These are phyloP conservation scores for Candolleomyces aberdarensis DNA, from an alignment of 768 basidiomycete species.

Conservation along the genomic window DNA sequence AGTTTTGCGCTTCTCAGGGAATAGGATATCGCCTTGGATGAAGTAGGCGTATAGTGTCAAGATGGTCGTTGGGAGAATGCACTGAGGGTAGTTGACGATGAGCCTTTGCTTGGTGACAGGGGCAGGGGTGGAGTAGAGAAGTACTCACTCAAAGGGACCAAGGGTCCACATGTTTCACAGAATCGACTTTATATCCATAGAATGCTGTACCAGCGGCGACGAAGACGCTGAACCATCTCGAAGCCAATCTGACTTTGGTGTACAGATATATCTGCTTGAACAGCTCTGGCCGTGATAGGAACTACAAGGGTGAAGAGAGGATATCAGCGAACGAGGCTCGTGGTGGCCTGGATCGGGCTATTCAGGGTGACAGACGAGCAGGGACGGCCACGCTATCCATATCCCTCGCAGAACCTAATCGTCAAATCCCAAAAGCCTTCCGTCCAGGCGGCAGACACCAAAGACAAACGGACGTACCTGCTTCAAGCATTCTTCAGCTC, in stretches of 20 bases:
- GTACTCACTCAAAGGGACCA: constrained; percentile 72
- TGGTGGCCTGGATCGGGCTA: too few relatives aligned
- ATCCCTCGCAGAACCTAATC: too few relatives aligned
- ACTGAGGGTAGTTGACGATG: constrained; percentile 46
- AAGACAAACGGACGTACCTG: constrained; percentile 51
- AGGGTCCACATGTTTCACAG: constrained; percentile 72
- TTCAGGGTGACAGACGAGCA: too few relatives aligned
- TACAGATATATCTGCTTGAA: constrained; percentile 85
- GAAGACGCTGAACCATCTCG: constrained; percentile 86
- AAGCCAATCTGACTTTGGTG: constrained; percentile 80
- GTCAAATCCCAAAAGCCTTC: too few relatives aligned
- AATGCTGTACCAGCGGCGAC: constrained; percentile 78
- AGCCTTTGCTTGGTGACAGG: neutral
- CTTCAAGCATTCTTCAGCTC: constrained; percentile 75
- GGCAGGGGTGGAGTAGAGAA: constrained; percentile 1
- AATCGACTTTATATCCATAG: constrained; percentile 88
- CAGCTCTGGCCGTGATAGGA: too few relatives aligned
- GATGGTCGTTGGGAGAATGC: constrained; percentile 64
- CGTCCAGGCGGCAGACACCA: too few relatives aligned
- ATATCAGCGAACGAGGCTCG: too few relatives aligned
- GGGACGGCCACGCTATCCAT: too few relatives aligned
- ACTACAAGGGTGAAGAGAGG: too few relatives aligned
- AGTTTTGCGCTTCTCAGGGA: constrained; percentile 86
- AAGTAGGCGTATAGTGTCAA: constrained; percentile 86
- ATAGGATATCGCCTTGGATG: constrained; percentile 79